Base-by-base conservation (phyloP, 2,329 filamentous ascomycete genomes). In the Magnaporthales sp. region DNA sequence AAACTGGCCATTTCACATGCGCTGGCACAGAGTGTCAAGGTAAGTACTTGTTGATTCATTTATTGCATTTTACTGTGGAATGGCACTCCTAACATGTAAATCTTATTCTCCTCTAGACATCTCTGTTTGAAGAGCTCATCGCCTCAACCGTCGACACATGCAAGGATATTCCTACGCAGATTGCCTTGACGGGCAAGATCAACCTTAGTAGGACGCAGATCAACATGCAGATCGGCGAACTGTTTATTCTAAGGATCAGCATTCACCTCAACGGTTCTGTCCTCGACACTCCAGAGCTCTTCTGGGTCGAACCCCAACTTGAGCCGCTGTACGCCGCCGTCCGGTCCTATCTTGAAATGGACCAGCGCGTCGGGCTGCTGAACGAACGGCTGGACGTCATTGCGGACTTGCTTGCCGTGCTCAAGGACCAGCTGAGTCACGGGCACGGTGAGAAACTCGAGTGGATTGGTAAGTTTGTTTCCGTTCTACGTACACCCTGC, bases 211-310 rank as follows among this genome's bases (percentile, higher is more conserved):
- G 94, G 60, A 88, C 88, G 68, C 89, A 98, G 76, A 97, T 99
- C 82, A 98, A 98, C 82, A 98, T 98, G 93, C 93, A 98, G 79
- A 97, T 99, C 68, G 95, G 95, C 76, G 93, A 99, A 80, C 86
- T 99, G 66, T 99, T 99, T 78, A 98, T 99, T 74, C 82, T 99
- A 32, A 88, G 95, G 68, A 98, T 99, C 80, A 97, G 95, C 77
- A 98, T 99, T 74, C 96, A 99, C 79, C 85, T 99, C 64, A 97
- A 98, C 77, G 95, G 95, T 38, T 96, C 92, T 31, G 93, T 99
- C 6, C 89, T 99, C 54, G 95, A 99, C 77, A 96, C 93, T 10
- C 95, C 95, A 0, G 95, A 99, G 79, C 84, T 99, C 58, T 98
- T 99, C 84, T 99, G 95, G 95, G 91, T 94, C 32, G 95, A 99